Percentiles rank a stretch among this genome's conserved stretches.
These are phyloP conservation scores for Daldinia childiae DNA, from an alignment of 495 filamentous ascomycete species.

Conservation along the genomic window DNA sequence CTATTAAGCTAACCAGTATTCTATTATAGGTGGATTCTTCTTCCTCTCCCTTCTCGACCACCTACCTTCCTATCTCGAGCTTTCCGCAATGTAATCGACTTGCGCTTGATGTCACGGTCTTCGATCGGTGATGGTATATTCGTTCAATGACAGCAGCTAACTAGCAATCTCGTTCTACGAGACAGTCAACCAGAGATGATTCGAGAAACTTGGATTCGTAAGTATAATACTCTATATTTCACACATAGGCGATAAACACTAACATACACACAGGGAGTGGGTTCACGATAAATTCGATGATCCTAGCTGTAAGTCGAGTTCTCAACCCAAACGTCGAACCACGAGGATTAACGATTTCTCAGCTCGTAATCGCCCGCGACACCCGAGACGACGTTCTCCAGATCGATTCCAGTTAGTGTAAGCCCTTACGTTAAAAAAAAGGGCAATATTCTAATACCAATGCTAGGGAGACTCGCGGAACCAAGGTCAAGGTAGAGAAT, in stretches of 20 bases:
- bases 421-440: neutral
- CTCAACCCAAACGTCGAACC: slow-evolving; percentile 29
- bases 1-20: slow-evolving; percentile 2
- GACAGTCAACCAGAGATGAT: slow-evolving; percentile 67
- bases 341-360: slow-evolving; percentile 47
- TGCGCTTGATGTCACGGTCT: slow-evolving; percentile 48
- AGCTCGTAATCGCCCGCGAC: slow-evolving; percentile 52
- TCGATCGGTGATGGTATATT: slow-evolving; percentile 57
- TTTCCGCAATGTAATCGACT: slow-evolving; percentile 38
- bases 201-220: slow-evolving; percentile 66
- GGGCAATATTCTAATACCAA: slow-evolving; percentile 19
- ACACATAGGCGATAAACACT: slow-evolving; percentile 12
- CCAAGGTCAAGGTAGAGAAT: slow-evolving; percentile 87
- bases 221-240: slow-evolving; percentile 27
- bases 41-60: slow-evolving; percentile 47
- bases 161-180: slow-evolving; percentile 58
- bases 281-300: slow-evolving; percentile 89
- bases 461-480: slow-evolving; percentile 58
- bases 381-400: slow-evolving; percentile 55
- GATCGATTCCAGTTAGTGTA: slow-evolving; percentile 61
- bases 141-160: slow-evolving; percentile 66
- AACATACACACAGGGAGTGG: slow-evolving; percentile 72
- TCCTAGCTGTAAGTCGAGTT: slow-evolving; percentile 49
- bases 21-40: slow-evolving; percentile 44
- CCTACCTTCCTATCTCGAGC: slow-evolving; percentile 38